Conservation (phyloP, 2,329 filamentous ascomycete species). For the Penicillium sclerotigenum region DNA sequence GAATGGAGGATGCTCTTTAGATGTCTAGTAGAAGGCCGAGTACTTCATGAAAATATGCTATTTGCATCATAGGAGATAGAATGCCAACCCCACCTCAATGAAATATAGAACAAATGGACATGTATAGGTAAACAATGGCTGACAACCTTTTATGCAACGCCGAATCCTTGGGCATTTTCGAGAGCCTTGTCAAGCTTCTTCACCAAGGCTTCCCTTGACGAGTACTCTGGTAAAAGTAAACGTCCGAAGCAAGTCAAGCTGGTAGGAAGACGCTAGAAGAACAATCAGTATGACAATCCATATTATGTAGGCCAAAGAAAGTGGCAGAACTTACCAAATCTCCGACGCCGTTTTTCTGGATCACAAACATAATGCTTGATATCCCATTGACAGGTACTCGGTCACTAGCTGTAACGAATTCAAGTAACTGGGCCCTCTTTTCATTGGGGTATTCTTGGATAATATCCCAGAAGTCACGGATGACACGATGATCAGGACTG, state of each 20-base stretch:
- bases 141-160: slow-evolving; percentile 58
- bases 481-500: slow-evolving; percentile 63
- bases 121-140: slow-evolving; percentile 9
- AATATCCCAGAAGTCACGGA: slow-evolving; percentile 80
- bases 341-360: slow-evolving; percentile 72
- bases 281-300: slow-evolving; percentile 5
- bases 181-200: slow-evolving; percentile 80
- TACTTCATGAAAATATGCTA: not conserved
- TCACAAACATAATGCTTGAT: slow-evolving; percentile 74
- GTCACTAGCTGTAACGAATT: slow-evolving; percentile 94
- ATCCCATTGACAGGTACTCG: slow-evolving; percentile 84
- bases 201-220: slow-evolving; percentile 63
- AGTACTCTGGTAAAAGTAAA: slow-evolving; percentile 80
- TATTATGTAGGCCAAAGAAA: not conserved
- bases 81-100: not conserved
- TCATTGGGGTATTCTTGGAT: slow-evolving; percentile 62
- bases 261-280: slow-evolving; percentile 62
- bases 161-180: slow-evolving; percentile 85
- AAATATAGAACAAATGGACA: slow-evolving; percentile 17
- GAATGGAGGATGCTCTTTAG: not conserved
- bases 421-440: slow-evolving; percentile 73
- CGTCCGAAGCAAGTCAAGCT: slow-evolving; percentile 93
- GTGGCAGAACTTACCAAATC: slow-evolving; percentile 41
- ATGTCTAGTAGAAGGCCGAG: not conserved
- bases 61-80: not conserved